These are phyloP conservation scores for Globisporangium spinosum DNA, from an alignment of 352 stramenopile species.

Conservation along the genomic window DNA sequence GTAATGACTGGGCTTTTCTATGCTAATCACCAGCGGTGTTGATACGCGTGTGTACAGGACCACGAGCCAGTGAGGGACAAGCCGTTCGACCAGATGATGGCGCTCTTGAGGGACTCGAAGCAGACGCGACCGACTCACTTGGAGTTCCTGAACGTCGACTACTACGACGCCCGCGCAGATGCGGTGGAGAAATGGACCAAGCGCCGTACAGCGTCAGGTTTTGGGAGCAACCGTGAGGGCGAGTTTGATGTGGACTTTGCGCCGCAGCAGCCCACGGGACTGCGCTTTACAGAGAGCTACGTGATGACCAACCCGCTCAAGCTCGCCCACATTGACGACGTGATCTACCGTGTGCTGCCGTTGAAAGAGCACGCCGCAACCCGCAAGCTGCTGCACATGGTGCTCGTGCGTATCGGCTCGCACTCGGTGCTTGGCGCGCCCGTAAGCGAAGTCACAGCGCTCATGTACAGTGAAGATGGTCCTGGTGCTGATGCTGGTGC, in stretches of 20 bases:
- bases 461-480: slow-evolving; percentile 21
- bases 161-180: slow-evolving; percentile 18
- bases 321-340: slow-evolving; percentile 24
- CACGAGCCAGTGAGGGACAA: slow-evolving; percentile 14
- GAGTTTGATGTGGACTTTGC: slow-evolving; percentile 40
- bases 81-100: slow-evolving; percentile 30
- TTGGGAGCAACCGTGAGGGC: slow-evolving; percentile 17
- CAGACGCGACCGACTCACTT: slow-evolving; percentile 23
- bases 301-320: slow-evolving; percentile 33
- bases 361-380: neutral
- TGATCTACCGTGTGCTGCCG: slow-evolving; percentile 9
- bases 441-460: slow-evolving; percentile 25
- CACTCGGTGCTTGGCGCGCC: slow-evolving; percentile 33
- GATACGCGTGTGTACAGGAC: neutral
- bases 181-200: slow-evolving; percentile 24
- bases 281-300: slow-evolving; percentile 34
- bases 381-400: slow-evolving; percentile 14
- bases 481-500: neutral
- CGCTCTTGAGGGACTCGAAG: slow-evolving; percentile 17
- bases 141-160: slow-evolving; percentile 28
- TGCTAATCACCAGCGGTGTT: neutral
- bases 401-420: slow-evolving; percentile 27
- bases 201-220: neutral
- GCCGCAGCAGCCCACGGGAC: slow-evolving; percentile 28
- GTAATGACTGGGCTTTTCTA: neutral